phyloP scores from a whole-genome alignment of 176 grass and related monocot species.

The Poa pratensis region DNA sequence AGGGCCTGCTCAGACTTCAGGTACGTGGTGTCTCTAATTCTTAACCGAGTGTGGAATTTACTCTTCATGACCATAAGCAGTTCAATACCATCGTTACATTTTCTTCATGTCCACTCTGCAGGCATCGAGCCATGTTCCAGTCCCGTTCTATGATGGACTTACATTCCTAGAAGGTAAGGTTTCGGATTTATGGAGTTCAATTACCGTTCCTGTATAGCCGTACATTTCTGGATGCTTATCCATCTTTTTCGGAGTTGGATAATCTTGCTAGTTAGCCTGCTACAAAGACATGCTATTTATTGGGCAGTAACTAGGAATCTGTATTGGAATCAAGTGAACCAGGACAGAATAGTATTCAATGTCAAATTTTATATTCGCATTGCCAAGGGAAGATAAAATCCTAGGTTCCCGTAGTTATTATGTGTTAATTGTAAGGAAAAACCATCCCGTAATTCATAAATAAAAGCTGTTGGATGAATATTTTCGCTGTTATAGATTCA shows the following conservation, averaged over 20 bases:
- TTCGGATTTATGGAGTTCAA: constrained; percentile 32
- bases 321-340: not conserved
- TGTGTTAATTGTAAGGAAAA: not conserved
- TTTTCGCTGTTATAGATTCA: not conserved
- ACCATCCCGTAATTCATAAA: not conserved
- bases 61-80: constrained; percentile 25
- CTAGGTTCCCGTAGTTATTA: not conserved
- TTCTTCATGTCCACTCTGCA: constrained; percentile 39
- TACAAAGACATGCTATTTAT: constrained; percentile 12
- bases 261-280: constrained; percentile 24
- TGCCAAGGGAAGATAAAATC: not conserved
- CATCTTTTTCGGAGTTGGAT: constrained; percentile 14
- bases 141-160: constrained; percentile 67
- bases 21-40: constrained; percentile 45
- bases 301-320: not conserved
- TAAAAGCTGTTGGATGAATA: not conserved
- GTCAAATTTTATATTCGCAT: not conserved
- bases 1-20: constrained; percentile 82
- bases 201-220: not conserved
- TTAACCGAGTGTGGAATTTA: not conserved
- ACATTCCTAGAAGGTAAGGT: constrained; percentile 75
- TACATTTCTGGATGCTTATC: constrained; percentile 23
- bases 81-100: constrained; percentile 16
- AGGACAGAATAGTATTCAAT: not conserved
- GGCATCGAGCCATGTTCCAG: constrained; percentile 66